Percentiles rank a stretch among this genome's conserved stretches.
Evolutionary conservation across 192 early-diverging fungal species (phyloP).

Genomic region (Jimgerdemannia flammicorona): DNA sequence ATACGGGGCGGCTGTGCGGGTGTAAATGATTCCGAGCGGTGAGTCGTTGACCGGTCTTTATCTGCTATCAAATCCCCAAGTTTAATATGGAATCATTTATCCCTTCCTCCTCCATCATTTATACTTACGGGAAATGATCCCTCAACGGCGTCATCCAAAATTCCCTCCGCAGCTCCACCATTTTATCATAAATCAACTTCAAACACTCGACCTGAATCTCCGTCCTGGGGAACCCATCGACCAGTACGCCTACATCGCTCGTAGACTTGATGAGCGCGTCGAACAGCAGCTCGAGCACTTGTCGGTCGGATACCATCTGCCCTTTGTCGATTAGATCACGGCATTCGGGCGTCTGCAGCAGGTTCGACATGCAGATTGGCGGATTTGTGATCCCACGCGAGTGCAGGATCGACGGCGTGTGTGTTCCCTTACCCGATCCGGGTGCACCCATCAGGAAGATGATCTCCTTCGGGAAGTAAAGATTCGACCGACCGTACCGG

Average conservation of each 20-base stretch:
- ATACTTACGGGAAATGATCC: slow-evolving; percentile 42
- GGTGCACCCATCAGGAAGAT: slow-evolving; percentile 59
- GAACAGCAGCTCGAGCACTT: slow-evolving; percentile 47
- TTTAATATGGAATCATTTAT: background rate
- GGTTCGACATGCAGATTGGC: slow-evolving; percentile 48
- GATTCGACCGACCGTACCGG: slow-evolving; percentile 43
- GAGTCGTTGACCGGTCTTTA: background rate
- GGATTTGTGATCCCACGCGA: slow-evolving; percentile 57
- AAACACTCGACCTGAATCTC: slow-evolving; percentile 54
- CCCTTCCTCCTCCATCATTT: too few species aligned
- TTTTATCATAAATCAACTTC: slow-evolving; percentile 49
- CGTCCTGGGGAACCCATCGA: slow-evolving; percentile 57
- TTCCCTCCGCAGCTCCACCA: slow-evolving; percentile 46
- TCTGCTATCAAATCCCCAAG: background rate
- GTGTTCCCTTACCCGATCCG: slow-evolving; percentile 54
- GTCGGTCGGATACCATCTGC: slow-evolving; percentile 51
- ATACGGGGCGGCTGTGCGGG: slow-evolving; percentile 39
- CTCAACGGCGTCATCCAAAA: slow-evolving; percentile 44
- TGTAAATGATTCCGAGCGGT: background rate
- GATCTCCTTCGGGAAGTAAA: slow-evolving; percentile 50
- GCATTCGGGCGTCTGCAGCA: slow-evolving; percentile 51
- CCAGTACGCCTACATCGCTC: slow-evolving; percentile 46
- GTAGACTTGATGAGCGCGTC: slow-evolving; percentile 48
- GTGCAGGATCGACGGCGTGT: slow-evolving; percentile 49
- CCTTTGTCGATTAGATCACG: slow-evolving; percentile 54